Base-by-base conservation (phyloP, 1,284 basidiomycete genomes). In the Phellinidium pouzarii region DNA sequence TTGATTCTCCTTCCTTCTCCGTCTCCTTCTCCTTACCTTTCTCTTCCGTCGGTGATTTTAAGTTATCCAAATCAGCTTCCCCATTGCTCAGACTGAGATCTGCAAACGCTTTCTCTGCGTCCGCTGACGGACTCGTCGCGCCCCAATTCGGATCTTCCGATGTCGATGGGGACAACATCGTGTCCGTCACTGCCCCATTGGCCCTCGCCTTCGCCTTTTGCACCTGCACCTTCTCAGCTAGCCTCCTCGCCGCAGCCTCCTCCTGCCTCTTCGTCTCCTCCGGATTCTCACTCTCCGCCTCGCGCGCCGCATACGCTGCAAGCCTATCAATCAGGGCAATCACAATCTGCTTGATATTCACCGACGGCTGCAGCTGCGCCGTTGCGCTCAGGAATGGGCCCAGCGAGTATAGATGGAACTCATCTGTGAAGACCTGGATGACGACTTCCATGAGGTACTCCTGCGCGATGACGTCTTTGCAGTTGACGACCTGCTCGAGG, bases 381-480 rank as follows among this genome's bases (percentile, higher is more conserved):
- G 92, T 95, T 0, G 94, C 91, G 1, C 88, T 88, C 12, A 97
- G 78, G 80, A 97, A 97, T 0, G 91, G 91, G 0, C 88, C 89
- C n/a, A 97, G 82, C 0, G 91, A 86, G 63, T 94, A 89, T 0
- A 97, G 77, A 65, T 97, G 94, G 70, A 96, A 96, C 64, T 96
- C 94, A 67, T 96, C 93, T 8, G 92, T 91, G 68, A 97, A 97
- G 12, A 97, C 93, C 75, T 97, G 94, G 59, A 97, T 97, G 57
- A 97, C 91, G 4, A 96, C 94, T 68, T 97, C 94, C 94, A 97
- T 97, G 38, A 97, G 71, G 68, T 97, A 97, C 64, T 97, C 94
- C 67, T 97, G 94, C 0, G 94, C 94, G 56, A 97, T 96, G 48
- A 94, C 88, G 64, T 97, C 94, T 66, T 94, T 94, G 72, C 94